These are phyloP conservation scores for Vachellia pachyceras DNA, from an alignment of 306 rosid genomes.

Conservation along the genomic window DNA sequence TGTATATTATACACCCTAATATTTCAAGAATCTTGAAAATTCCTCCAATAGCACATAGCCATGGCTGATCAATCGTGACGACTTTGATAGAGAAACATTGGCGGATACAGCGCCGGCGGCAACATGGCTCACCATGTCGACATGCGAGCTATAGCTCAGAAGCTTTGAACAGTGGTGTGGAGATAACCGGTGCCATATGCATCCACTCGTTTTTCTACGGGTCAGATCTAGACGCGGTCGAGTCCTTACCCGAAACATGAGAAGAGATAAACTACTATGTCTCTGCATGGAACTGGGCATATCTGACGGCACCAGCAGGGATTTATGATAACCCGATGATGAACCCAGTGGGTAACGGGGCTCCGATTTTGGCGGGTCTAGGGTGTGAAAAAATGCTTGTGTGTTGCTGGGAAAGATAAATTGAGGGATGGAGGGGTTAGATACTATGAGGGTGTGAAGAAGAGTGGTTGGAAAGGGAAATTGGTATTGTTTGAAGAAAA, in stretches of 20 bases:
- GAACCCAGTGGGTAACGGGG: slow-evolving; percentile 35
- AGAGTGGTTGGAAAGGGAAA: slow-evolving; percentile 54
- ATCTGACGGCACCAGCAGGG: slow-evolving; percentile 31
- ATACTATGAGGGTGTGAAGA: slow-evolving; percentile 37
- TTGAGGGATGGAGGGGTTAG: slow-evolving; percentile 45
- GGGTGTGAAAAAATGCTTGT: slow-evolving; percentile 47
- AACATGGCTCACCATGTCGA: slow-evolving; percentile 45
- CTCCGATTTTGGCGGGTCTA: slow-evolving; percentile 56
- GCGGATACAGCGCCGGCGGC: slow-evolving; percentile 55
- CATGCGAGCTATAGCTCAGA: slow-evolving; percentile 43
- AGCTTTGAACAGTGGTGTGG: slow-evolving; percentile 31
- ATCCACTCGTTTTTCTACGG: slow-evolving; percentile 48
- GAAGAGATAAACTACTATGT: background rate
- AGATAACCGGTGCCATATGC: slow-evolving; percentile 26
- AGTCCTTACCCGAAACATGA: background rate
- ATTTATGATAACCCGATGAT: slow-evolving; percentile 37
- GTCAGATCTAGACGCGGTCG: background rate
- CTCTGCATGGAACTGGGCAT: slow-evolving; percentile 31
- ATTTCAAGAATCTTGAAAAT: background rate
- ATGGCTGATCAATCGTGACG: slow-evolving; percentile 40
- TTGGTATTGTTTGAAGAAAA: slow-evolving; percentile 45
- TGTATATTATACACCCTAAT: background rate
- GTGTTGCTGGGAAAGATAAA: slow-evolving; percentile 43
- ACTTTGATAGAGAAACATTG: slow-evolving; percentile 20
- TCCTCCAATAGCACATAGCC: slow-evolving; percentile 34